Evolutionary conservation across 352 stramenopile species (phyloP).

Genomic region (Detonula confervacea): DNA sequence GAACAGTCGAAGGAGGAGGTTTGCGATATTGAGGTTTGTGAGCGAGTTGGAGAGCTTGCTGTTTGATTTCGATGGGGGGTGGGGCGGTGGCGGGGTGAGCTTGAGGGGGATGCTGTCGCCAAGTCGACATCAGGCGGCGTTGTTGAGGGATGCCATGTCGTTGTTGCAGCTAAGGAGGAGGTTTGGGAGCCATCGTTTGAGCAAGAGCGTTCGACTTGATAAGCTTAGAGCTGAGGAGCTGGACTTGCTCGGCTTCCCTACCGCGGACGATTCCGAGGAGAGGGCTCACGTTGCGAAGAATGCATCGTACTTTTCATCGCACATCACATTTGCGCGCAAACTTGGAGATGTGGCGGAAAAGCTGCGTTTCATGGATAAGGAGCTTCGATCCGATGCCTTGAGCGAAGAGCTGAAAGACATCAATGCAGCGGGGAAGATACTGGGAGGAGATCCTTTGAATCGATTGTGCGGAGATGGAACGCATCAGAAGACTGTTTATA

Average conservation of each 20-base stretch:
- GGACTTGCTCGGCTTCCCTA: conserved; percentile 36
- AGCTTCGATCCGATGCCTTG: conserved; percentile 52
- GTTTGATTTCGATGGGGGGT: conserved; percentile 82
- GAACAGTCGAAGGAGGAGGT: conserved; percentile 55
- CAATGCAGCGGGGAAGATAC: conserved; percentile 70
- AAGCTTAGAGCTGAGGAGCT: conserved; percentile 59
- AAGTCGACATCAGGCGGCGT: conserved; percentile 68
- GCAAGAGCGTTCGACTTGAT: conserved; percentile 67
- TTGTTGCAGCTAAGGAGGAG: conserved; percentile 68
- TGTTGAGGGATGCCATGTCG: conserved; percentile 65
- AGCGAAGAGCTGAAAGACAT: conserved; percentile 66
- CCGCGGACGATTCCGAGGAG: conserved; percentile 44
- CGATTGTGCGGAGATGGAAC: conserved; percentile 35
- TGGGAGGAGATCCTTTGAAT: conserved; percentile 83
- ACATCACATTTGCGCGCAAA: conserved; percentile 76
- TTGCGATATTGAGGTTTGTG: conserved; percentile 79
- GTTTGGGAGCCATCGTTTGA: conserved; percentile 61
- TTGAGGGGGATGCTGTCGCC: conserved; percentile 70
- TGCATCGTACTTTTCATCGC: conserved; percentile 81
- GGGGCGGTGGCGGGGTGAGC: conserved; percentile 78
- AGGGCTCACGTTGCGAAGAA: conserved; percentile 71
- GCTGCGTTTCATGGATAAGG: conserved; percentile 67
- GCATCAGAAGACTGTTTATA: conserved; percentile 61
- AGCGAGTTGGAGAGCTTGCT: conserved; percentile 82
- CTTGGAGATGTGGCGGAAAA: conserved; percentile 82